Base-by-base conservation (phyloP, 768 basidiomycete genomes). In the Sarcodon sp. region DNA sequence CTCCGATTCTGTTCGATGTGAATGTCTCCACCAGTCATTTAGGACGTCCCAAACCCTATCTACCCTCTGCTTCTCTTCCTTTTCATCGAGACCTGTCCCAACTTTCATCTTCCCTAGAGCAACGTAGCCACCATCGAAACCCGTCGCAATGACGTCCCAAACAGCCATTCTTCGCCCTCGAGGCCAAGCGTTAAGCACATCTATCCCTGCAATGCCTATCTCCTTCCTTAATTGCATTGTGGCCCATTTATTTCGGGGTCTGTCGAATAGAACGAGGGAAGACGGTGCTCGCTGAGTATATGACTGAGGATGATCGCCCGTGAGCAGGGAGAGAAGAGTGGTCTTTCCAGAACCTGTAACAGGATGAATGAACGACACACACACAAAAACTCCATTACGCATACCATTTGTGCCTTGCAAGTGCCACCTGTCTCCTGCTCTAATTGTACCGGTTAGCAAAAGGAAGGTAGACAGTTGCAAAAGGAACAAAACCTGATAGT, bases 231-330 rank as follows among this genome's bases (percentile, higher is more conserved):
- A 71, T 43, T 69, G 64, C 0, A 82, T 71, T 0, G 89, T 93
- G 0, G 94, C 73, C 43, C 80, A 77, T 2, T 66, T 65, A 9
- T 72, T 62, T 6, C 91, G 81, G 3, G 80, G 80, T 31, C 69
- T 67, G 39, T 71, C 69, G 54, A 88, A 82, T 51, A 89, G 71
- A 9, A 59, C 57, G 13, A 88, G 69, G 21, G 66, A 66, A 49
- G 72, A 52, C 15, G 62, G 59, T 0, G 44, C 44, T 27, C 61
- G 61, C 58, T 89, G 87, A 4, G 81, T 82, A 67, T 85, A 98
- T 1, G 94, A 97, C 52, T 91, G 88, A 0, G 94, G 94, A 62
- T 98, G 94, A 59, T 94, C 91, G 21, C 94, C 94, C 0, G 90
- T 90, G 35, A 99, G 66, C 32, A 97, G 63, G 13, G 93, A 81